Percentiles rank a stretch among this genome's conserved stretches.
phyloP scores from a whole-genome alignment of 352 stramenopile genomes.

The Halophytophthora batemanensis region DNA sequence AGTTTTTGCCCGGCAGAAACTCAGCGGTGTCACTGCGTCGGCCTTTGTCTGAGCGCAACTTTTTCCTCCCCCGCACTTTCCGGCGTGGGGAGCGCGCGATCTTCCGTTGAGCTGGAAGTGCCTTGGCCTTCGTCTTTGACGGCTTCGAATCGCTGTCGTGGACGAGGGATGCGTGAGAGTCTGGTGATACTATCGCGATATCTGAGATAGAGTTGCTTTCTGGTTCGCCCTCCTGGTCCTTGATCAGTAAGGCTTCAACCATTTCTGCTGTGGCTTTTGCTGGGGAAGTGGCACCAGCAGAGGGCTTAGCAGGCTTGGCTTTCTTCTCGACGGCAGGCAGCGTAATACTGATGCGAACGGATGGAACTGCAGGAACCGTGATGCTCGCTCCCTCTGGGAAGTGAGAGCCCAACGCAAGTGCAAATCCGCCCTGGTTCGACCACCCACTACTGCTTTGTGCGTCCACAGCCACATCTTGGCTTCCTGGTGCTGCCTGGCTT shows the following conservation, averaged over 20 bases:
- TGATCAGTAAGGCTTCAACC: too few species aligned
- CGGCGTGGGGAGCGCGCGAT: conserved; percentile 9
- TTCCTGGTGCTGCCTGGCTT: conserved; percentile 1
- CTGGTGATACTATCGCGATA: too few species aligned
- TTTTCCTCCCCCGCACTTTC: conserved; percentile 9
- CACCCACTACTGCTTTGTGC: not conserved
- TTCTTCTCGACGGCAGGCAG: conserved; percentile 29
- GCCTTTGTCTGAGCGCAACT: conserved; percentile 1
- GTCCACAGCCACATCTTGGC: conserved; percentile 1
- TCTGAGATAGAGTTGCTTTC: too few species aligned
- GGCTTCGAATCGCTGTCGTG: conserved; percentile 8
- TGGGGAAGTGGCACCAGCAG: conserved; percentile 4
- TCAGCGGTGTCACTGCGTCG: conserved; percentile 1
- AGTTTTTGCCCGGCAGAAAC: conserved; percentile 37
- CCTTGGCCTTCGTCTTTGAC: conserved; percentile 2
- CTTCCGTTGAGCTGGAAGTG: conserved; percentile 6
- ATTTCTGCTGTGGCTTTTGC: conserved; percentile 8
- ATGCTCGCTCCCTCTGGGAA: conserved; percentile 8
- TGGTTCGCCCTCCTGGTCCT: too few species aligned
- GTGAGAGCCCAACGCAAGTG: not conserved
- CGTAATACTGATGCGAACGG: conserved; percentile 38
- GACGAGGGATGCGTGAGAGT: too few species aligned
- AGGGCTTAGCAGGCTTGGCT: conserved; percentile 6
- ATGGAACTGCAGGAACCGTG: conserved; percentile 7
- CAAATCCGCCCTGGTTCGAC: not conserved